These are phyloP conservation scores for Euphorbia celastroides DNA, from an alignment of 441 rosid genomes.

Conservation along the genomic window DNA sequence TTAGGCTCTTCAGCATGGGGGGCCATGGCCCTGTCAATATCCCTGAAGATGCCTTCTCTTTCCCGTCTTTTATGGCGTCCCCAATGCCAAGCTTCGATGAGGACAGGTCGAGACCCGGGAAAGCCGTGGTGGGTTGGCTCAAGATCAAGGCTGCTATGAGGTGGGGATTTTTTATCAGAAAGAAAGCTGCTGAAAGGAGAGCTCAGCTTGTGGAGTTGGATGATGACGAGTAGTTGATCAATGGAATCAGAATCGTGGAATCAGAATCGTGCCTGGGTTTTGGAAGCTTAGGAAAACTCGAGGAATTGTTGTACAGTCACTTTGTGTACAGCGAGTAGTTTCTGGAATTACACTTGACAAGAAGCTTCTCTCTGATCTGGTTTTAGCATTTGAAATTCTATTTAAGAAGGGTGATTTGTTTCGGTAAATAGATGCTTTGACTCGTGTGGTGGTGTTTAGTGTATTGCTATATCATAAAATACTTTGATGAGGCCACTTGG, in stretches of 20 bases:
- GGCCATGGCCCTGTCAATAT: conserved; percentile 47
- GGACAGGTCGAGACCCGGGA: conserved; percentile 50
- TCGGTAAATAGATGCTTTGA: conserved; percentile 18
- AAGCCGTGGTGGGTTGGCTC: conserved; percentile 96
- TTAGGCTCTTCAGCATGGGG: conserved; percentile 44
- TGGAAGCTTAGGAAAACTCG: background rate
- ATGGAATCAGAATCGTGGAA: too few relatives aligned
- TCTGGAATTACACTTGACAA: conserved; percentile 6
- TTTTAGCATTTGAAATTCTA: conserved; percentile 15
- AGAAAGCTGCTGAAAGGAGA: conserved; percentile 81
- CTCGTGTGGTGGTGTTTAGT: conserved; percentile 25
- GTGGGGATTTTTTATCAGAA: conserved; percentile 93
- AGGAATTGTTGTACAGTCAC: conserved; percentile 43
- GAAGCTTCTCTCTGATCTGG: conserved; percentile 10
- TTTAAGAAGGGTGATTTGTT: conserved; percentile 14
- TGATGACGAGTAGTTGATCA: conserved; percentile 40
- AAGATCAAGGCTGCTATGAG: conserved; percentile 88
- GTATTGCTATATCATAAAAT: conserved; percentile 7
- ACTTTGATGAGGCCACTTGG: too few relatives aligned
- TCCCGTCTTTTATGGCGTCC: conserved; percentile 51
- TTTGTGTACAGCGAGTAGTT: conserved; percentile 47
- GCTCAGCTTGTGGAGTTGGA: conserved; percentile 80
- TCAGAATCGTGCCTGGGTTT: conserved; percentile 18
- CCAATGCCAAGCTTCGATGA: conserved; percentile 57
- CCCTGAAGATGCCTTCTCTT: conserved; percentile 68